These are phyloP conservation scores for Boletus bicolor DNA, from an alignment of 768 basidiomycete genomes.

Conservation along the genomic window DNA sequence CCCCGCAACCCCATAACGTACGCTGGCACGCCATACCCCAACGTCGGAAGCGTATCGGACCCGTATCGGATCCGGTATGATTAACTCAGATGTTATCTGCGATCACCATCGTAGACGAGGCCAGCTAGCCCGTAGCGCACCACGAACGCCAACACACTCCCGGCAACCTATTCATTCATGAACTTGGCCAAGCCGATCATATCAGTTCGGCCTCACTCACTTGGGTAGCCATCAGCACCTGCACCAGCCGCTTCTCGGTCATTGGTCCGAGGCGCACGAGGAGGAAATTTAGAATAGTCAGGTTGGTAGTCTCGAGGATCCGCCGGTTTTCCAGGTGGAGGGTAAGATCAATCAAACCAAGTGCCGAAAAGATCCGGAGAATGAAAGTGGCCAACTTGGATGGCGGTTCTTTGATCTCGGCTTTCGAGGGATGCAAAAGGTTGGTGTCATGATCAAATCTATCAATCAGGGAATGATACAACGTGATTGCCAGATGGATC, in stretches of 20 bases:
- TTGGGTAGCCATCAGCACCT: slow-evolving; percentile 72
- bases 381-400: slow-evolving; percentile 50
- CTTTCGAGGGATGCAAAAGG: slow-evolving; percentile 74
- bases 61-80: neutral
- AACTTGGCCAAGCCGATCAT: slow-evolving; percentile 1
- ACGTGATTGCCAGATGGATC: neutral
- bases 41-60: neutral
- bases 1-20: neutral
- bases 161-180: slow-evolving; percentile 47
- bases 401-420: slow-evolving; percentile 57
- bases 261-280: slow-evolving; percentile 80
- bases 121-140: slow-evolving; percentile 89
- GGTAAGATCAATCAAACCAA: slow-evolving; percentile 68
- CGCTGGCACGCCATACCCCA: neutral
- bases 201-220: slow-evolving; percentile 34
- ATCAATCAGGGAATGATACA: neutral
- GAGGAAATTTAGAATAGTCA: slow-evolving; percentile 88
- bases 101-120: slow-evolving; percentile 88
- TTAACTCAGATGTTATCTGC: slow-evolving; percentile 46
- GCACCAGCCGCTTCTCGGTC: slow-evolving; percentile 77
- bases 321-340: slow-evolving; percentile 49
- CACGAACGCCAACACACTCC: slow-evolving; percentile 79
- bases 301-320: slow-evolving; percentile 75
- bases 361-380: slow-evolving; percentile 54
- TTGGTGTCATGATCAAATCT: slow-evolving; percentile 78